These are phyloP conservation scores for Fragilaria crotonensis DNA, from an alignment of 108 stramenopile genomes.

Conservation along the genomic window DNA sequence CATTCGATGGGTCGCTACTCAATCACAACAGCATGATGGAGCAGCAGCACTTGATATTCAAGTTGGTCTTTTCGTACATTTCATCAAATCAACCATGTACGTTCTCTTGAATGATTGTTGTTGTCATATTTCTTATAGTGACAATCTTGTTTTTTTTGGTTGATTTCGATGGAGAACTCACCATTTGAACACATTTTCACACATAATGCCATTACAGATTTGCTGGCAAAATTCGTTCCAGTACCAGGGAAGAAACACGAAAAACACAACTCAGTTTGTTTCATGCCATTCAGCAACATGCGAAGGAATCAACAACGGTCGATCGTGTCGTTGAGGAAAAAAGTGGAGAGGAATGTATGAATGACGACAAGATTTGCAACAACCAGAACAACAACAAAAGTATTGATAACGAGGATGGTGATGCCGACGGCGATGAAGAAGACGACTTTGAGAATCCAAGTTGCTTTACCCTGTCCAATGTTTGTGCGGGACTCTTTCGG, in stretches of 20 bases:
- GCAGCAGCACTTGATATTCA: constrained; percentile 58
- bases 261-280: constrained; percentile 61
- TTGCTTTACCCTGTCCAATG: too few relatives aligned
- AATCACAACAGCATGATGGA: constrained; percentile 35
- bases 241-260: constrained; percentile 56
- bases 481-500: too few relatives aligned
- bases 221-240: constrained; percentile 69
- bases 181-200: neutral
- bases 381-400: neutral
- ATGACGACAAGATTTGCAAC: neutral
- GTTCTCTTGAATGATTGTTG: neutral
- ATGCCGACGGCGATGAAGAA: neutral
- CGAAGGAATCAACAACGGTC: too few relatives aligned
- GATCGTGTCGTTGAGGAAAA: too few relatives aligned
- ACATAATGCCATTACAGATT: constrained; percentile 4
- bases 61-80: constrained; percentile 70
- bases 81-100: constrained; percentile 46
- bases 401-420: neutral
- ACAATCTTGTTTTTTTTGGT: neutral
- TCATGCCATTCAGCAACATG: too few relatives aligned
- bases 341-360: neutral
- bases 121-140: neutral
- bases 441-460: too few relatives aligned
- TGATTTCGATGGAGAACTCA: neutral
- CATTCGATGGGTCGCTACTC: constrained; percentile 73